Evolutionary conservation across 129 eudicot genomes (phyloP).

Genomic region (Flaveria brownii): DNA sequence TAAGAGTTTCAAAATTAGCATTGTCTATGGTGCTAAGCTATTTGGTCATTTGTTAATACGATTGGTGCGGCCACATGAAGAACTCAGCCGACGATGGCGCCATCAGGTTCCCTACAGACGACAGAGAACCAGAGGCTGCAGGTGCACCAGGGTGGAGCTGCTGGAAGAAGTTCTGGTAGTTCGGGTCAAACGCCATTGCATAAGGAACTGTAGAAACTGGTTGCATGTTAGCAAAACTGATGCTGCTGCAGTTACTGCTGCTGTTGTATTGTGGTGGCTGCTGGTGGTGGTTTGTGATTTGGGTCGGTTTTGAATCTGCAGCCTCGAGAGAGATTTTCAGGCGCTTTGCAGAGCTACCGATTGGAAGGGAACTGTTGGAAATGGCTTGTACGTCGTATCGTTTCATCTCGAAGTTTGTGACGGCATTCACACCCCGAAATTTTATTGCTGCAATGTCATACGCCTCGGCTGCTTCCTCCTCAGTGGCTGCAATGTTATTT

Average conservation of each 20-base stretch:
- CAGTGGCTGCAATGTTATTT: conserved; percentile 60
- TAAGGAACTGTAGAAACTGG: conserved; percentile 35
- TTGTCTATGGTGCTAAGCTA: conserved; percentile 38
- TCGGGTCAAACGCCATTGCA: conserved; percentile 56
- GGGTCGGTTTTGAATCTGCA: conserved; percentile 51
- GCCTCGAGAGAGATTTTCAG: conserved; percentile 63
- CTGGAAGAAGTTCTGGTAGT: conserved; percentile 60
- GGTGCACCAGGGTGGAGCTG: conserved; percentile 44
- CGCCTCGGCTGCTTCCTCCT: conserved; percentile 99
- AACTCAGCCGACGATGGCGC: conserved; percentile 62
- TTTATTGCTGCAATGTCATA: conserved; percentile 98
- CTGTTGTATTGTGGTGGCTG: conserved; percentile 44
- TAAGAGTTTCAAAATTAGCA: conserved; percentile 39
- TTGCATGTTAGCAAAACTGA: conserved; percentile 50
- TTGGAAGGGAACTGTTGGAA: conserved; percentile 78
- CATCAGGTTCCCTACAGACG: conserved; percentile 31
- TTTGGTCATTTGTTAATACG: conserved; percentile 43
- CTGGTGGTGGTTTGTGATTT: conserved; percentile 37
- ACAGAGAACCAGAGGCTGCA: conserved; percentile 39
- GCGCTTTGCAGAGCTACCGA: conserved; percentile 87
- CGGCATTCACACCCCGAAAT: conserved; percentile 89
- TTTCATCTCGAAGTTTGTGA: conserved; percentile 93
- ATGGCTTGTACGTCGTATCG: conserved; percentile 92
- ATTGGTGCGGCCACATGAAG: conserved; percentile 81
- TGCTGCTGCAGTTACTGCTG: conserved; percentile 46